phyloP scores from a whole-genome alignment of 73 alveolate species.

The Paramecium pentaurelia region DNA sequence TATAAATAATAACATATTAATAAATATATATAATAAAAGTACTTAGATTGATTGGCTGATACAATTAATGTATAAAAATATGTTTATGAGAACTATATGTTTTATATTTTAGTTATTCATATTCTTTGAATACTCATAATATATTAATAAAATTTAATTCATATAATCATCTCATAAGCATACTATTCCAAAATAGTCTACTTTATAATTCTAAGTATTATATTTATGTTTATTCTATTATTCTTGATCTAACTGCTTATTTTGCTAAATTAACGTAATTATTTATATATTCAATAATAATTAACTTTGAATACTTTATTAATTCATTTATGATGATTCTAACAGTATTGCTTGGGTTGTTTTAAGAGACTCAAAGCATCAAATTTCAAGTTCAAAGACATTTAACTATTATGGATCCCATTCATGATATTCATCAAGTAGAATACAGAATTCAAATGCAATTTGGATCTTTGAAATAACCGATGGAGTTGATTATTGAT shows the following conservation, averaged over 20 bases:
- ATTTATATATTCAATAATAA: background rate
- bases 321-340: background rate
- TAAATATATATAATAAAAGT: background rate
- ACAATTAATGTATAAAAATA: too few relatives aligned
- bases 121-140: background rate
- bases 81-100: too few relatives aligned
- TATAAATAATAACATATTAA: background rate
- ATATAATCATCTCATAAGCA: background rate
- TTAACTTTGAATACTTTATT: background rate
- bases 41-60: too few relatives aligned
- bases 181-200: background rate
- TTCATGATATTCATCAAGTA: constrained; percentile 10
- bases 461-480: constrained; percentile 9
- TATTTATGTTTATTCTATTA: background rate
- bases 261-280: background rate
- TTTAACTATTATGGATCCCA: background rate
- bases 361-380: background rate
- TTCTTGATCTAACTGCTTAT: background rate
- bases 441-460: background rate
- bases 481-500: constrained; percentile 7
- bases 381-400: background rate
- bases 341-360: background rate
- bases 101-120: background rate
- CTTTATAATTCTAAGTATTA: background rate
- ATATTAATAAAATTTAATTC: background rate